Base-by-base conservation (phyloP, 2,329 filamentous ascomycete genomes). In the Orbilia oligospora region DNA sequence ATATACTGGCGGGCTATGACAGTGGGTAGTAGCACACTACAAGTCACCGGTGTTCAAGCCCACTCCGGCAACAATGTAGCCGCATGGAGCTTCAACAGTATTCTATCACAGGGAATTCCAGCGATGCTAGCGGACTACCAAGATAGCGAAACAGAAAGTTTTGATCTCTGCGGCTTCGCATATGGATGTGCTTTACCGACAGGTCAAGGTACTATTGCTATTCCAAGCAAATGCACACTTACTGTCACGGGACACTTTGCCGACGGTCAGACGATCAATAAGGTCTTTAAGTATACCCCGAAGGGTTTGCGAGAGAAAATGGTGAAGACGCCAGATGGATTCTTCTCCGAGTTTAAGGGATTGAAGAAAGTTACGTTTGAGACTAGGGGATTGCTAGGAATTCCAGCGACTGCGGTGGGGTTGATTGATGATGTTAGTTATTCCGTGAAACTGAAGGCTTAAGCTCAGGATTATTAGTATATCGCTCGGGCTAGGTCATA, bases 111-210 rank as follows among this genome's bases (percentile, higher is more conserved):
- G 24, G 44, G 63, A 51, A 51, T 44, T 36, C 63, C 63, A 12
- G 20, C 63, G 16, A 66, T 66, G 30, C 24, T 66, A 20, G 63
- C 63, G 22, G 63, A 51, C 30, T 51, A 49, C 48, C 22, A 16
- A 22, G 33, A 51, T 18, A 49, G 63, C 63, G 36, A 66, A 14
- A 66, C 63, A 9, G 63, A 66, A 36, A 66, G 24, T 24, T 66
- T 66, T 38, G 63, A 66, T 18, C 44, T 66, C 2, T 53, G 30
- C 16, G 48, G 63, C 16, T 66, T 66, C 46, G 46, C 41, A 38
- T 66, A 51, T 10, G 63, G 41, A 5, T 66, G 63, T 20, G 22
- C 63, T 18, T 14, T 66, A 49, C 63, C 44, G 10, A 53, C 41
- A 0, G 12, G 38, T 10, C 44, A 66, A 14, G 63, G 63, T 33